These are phyloP conservation scores for Annulohypoxylon truncatum DNA, from an alignment of 2,329 filamentous ascomycete genomes.

Conservation along the genomic window DNA sequence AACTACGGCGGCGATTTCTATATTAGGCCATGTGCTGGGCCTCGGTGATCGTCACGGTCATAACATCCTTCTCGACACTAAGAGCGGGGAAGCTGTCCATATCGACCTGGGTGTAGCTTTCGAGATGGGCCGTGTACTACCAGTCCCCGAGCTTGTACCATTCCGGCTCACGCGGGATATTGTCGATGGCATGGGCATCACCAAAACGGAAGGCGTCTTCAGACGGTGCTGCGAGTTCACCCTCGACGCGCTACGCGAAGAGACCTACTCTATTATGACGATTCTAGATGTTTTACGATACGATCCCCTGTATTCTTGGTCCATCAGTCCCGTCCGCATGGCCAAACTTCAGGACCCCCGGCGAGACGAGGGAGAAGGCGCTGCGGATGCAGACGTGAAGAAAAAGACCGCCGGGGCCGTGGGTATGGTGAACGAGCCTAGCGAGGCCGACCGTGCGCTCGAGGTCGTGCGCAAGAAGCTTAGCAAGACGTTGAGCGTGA, in stretches of 20 bases:
- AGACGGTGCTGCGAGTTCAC: conserved; percentile 98
- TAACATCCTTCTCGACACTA: conserved; percentile 92
- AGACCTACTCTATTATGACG: conserved; percentile 98
- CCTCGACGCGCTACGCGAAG: conserved; percentile 91
- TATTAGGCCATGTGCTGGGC: conserved; percentile 91
- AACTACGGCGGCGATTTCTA: conserved; percentile 93
- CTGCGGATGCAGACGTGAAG: conserved; percentile 55
- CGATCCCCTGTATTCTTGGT: conserved; percentile 97
- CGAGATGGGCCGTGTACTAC: conserved; percentile 93
- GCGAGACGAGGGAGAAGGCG: conserved; percentile 57
- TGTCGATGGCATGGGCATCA: conserved; percentile 96
- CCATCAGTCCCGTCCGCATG: conserved; percentile 77
- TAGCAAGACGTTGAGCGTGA: conserved; percentile 91
- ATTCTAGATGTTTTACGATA: conserved; percentile 98
- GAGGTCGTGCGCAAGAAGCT: conserved; percentile 97
- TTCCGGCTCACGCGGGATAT: conserved; percentile 95
- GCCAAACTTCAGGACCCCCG: conserved; percentile 73
- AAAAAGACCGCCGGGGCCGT: conserved; percentile 49
- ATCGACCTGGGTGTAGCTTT: conserved; percentile 98
- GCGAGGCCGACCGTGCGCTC: conserved; percentile 89
- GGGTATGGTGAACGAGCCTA: conserved; percentile 65
- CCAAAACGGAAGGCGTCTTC: conserved; percentile 95
- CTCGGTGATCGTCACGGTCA: conserved; percentile 95
- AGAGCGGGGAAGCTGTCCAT: conserved; percentile 92
- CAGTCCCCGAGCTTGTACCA: conserved; percentile 93